A percentile compares a stretch with the other conserved stretches of the same genome.
These are phyloP conservation scores for Rutstroemia sp. DNA, from an alignment of 2,329 filamentous ascomycete species.

Conservation along the genomic window DNA sequence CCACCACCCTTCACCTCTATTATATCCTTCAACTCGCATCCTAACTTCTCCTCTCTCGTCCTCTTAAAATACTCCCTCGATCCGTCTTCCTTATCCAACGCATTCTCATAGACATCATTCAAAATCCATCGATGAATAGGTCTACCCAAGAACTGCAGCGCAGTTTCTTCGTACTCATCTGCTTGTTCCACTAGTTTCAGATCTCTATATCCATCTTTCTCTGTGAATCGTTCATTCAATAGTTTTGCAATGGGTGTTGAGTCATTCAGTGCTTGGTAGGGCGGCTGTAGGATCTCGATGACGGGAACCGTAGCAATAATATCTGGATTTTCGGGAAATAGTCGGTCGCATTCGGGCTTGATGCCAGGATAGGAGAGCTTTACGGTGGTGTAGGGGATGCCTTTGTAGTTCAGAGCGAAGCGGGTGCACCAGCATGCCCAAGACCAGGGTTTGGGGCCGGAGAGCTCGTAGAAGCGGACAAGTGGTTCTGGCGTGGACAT, in stretches of 20 bases:
- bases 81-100: conserved; percentile 15
- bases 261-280: conserved; percentile 15
- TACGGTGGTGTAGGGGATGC: too few relatives aligned
- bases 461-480: conserved; percentile 20
- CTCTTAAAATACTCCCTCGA: conserved; percentile 16
- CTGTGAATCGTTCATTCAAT: conserved; percentile 17
- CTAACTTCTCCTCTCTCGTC: conserved; percentile 11
- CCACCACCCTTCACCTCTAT: background rate
- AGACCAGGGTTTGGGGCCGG: conserved; percentile 17
- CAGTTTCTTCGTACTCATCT: conserved; percentile 7
- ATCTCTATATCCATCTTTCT: conserved; percentile 12
- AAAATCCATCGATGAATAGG: conserved; percentile 12
- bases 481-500: conserved; percentile 13
- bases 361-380: conserved; percentile 11
- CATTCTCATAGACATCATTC: conserved; percentile 14
- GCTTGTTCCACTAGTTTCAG: conserved; percentile 12
- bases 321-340: conserved; percentile 11
- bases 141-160: background rate
- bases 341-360: conserved; percentile 12
- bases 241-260: conserved; percentile 16
- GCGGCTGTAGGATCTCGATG: conserved; percentile 14
- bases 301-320: conserved; percentile 16
- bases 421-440: conserved; percentile 15
- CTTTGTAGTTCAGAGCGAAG: background rate
- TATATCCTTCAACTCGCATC: background rate